Conservation (phyloP, 139 green algal genomes). For the Chlorokybus atmophyticus region DNA sequence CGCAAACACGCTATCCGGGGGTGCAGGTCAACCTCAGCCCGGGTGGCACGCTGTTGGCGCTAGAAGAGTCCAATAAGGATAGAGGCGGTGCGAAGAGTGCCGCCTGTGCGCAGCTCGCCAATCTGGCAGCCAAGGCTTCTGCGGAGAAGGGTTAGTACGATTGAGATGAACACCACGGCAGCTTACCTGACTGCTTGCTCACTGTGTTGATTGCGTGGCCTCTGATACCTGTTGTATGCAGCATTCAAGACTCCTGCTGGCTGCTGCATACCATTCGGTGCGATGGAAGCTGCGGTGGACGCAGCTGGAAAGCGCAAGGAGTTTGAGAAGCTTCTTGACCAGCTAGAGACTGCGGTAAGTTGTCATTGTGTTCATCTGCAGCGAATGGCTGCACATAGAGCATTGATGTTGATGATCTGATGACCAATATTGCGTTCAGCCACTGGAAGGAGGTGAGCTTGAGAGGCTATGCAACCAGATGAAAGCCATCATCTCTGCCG, state of each 20-base stretch:
- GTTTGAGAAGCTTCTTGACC: slow-evolving; percentile 7
- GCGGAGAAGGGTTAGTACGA: no score
- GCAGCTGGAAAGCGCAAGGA: neutral
- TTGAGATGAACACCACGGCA: no score
- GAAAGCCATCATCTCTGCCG: slow-evolving; percentile 4
- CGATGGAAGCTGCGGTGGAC: slow-evolving; percentile 51
- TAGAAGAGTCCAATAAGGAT: neutral
- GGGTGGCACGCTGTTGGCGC: neutral
- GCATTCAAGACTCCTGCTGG: slow-evolving; percentile 48
- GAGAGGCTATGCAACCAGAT: slow-evolving; percentile 15
- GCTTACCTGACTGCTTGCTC: no score
- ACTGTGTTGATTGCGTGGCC: no score
- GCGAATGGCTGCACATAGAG: no score
- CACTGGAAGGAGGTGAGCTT: slow-evolving; percentile 3
- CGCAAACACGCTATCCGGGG: no score
- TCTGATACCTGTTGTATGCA: no score
- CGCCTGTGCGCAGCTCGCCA: slow-evolving; percentile 52
- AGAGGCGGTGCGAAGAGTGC: slow-evolving; percentile 69
- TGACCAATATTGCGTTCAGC: no score
- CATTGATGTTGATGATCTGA: no score
- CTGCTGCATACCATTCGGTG: slow-evolving; percentile 71
- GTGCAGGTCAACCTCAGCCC: neutral
- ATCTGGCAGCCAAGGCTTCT: neutral
- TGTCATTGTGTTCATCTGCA: no score
- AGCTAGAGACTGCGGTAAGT: slow-evolving; percentile 9